Conservation (phyloP, 192 early-diverging fungal genomes). For the Gamsiella multidivaricata region DNA sequence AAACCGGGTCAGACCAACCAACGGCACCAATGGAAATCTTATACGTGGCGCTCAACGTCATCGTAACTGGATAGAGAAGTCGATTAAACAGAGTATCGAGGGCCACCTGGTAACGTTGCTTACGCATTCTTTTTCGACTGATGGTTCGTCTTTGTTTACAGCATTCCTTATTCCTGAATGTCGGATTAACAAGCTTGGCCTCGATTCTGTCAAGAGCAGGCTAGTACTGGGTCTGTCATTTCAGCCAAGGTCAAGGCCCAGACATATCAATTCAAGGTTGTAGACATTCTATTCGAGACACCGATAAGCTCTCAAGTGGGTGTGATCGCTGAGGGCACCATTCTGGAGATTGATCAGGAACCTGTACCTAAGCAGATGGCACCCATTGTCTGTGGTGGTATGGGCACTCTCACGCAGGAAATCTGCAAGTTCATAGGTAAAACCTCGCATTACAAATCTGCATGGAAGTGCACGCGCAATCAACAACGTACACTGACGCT, state of each 20-base stretch:
- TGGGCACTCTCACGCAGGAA: slow-evolving; percentile 18
- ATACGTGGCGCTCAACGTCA: background rate
- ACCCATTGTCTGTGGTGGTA: background rate
- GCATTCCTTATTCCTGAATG: no score
- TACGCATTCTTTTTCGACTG: no score
- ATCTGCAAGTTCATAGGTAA: slow-evolving; percentile 31
- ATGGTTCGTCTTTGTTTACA: no score
- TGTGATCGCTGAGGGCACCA: slow-evolving; percentile 14
- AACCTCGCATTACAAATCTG: background rate
- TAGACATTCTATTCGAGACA: background rate
- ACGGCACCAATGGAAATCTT: background rate
- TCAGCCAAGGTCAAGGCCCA: slow-evolving; percentile 18
- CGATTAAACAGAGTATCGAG: slow-evolving; percentile 1
- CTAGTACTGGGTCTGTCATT: slow-evolving; percentile 8
- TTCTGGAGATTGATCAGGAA: slow-evolving; percentile 6
- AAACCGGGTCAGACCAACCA: slow-evolving; percentile 6
- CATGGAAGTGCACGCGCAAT: no score
- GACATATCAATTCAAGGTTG: slow-evolving; percentile 12
- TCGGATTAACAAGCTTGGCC: no score
- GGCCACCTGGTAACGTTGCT: slow-evolving; percentile 16
- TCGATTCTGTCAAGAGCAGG: no score
- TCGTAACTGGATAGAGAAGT: background rate
- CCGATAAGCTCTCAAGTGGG: background rate
- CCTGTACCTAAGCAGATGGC: background rate
- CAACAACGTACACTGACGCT: no score